phyloP scores from a whole-genome alignment of 129 eudicot species.

The Centella asiatica region DNA sequence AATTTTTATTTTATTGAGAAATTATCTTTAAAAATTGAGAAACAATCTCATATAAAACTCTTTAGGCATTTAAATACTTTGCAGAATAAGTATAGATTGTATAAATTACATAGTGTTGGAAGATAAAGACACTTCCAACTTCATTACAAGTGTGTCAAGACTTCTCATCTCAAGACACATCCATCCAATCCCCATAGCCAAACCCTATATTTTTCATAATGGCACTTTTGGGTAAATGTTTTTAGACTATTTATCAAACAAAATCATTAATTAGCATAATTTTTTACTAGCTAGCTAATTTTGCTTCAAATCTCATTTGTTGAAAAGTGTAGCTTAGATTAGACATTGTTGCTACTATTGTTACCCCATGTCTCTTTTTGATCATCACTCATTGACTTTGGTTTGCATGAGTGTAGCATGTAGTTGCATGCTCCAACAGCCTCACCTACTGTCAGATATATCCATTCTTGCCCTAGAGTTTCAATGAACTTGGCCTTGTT shows the following conservation, averaged over 20 bases:
- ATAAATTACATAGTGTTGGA: constrained; percentile 13
- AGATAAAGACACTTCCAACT: constrained; percentile 9
- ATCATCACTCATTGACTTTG: constrained; percentile 16
- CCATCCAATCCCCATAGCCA: background rate
- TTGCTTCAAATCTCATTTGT: constrained; percentile 2
- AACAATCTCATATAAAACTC: background rate
- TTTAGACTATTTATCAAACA: constrained; percentile 4
- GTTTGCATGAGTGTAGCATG: constrained; percentile 53
- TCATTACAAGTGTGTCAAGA: constrained; percentile 6
- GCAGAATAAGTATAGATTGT: constrained; percentile 3
- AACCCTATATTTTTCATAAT: background rate
- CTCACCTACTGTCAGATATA: constrained; percentile 78
- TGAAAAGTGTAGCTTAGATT: background rate
- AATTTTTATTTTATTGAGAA: no score
- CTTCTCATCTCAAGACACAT: background rate
- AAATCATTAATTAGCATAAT: background rate
- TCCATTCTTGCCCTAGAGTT: constrained; percentile 68
- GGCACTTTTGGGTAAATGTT: background rate
- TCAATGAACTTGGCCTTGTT: constrained; percentile 66
- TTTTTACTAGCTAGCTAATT: background rate
- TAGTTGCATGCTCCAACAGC: constrained; percentile 84
- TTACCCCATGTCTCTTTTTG: constrained; percentile 23
- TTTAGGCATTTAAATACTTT: background rate
- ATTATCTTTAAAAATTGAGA: no score
- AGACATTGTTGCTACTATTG: constrained; percentile 48